A percentile compares a stretch with the other conserved stretches of the same genome.
These are phyloP conservation scores for Arxiozyma telluris DNA, from an alignment of 1,139 yeast species.

Conservation along the genomic window DNA sequence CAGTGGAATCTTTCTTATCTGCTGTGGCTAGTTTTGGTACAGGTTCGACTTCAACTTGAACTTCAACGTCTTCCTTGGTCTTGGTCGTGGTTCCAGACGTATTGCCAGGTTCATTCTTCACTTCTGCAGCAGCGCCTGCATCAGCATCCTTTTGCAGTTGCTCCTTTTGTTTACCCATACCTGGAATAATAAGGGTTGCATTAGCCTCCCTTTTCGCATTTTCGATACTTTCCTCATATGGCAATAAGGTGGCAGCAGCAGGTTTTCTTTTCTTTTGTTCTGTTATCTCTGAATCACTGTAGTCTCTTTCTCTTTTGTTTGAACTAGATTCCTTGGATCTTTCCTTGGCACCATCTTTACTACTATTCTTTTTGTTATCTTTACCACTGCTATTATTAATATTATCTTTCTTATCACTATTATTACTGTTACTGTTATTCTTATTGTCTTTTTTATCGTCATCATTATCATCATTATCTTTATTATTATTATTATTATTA, in stretches of 20 bases:
- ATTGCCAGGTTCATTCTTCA: neutral
- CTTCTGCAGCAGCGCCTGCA: neutral
- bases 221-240: slow-evolving; percentile 24
- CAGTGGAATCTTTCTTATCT: neutral
- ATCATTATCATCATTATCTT: slow-evolving; percentile 1
- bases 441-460: neutral
- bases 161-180: slow-evolving; percentile 4
- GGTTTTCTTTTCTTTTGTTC: slow-evolving; percentile 19
- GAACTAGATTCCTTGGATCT: slow-evolving; percentile 4
- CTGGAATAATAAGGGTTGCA: slow-evolving; percentile 27
- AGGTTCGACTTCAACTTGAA: slow-evolving; percentile 26
- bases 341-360: slow-evolving; percentile 8
- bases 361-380: neutral
- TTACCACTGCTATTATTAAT: too few species aligned
- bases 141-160: slow-evolving; percentile 1
- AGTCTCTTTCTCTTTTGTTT: slow-evolving; percentile 8
- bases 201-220: slow-evolving; percentile 25
- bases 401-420: too few species aligned
- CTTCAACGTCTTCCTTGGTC: slow-evolving; percentile 8
- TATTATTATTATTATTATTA: neutral
- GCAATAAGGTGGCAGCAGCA: slow-evolving; percentile 27
- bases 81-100: neutral
- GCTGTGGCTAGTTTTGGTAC: slow-evolving; percentile 6
- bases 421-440: too few species aligned
- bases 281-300: slow-evolving; percentile 10